Conservation (phyloP, 2,329 filamentous ascomycete species). For the Pleochaeta shiraiana region DNA sequence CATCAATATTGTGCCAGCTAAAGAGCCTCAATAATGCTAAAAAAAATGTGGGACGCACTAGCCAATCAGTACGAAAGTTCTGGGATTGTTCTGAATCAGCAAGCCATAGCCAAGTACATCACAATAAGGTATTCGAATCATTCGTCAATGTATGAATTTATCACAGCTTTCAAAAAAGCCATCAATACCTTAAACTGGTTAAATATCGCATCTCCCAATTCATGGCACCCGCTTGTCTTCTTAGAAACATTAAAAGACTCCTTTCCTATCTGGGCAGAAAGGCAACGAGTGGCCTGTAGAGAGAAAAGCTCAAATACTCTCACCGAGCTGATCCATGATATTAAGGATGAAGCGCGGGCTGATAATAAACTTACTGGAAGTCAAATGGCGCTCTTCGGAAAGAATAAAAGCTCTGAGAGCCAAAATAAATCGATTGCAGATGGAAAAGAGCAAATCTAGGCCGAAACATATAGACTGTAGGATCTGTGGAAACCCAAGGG, state of each 20-base stretch:
- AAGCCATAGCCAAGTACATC: background rate
- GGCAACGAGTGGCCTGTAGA: background rate
- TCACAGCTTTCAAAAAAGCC: background rate
- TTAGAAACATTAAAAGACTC: background rate
- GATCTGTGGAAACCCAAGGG: background rate
- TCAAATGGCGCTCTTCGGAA: background rate
- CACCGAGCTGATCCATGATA: background rate
- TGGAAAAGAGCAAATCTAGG: background rate
- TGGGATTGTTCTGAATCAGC: too few species aligned
- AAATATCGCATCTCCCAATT: background rate
- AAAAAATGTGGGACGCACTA: background rate
- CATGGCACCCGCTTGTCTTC: background rate
- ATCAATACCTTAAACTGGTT: background rate
- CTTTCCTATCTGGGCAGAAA: background rate
- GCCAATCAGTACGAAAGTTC: background rate
- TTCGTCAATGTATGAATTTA: background rate
- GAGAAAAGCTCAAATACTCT: background rate
- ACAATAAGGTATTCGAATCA: background rate
- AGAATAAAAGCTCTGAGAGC: background rate
- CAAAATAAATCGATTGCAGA: background rate
- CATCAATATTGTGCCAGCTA: background rate
- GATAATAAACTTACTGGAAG: background rate
- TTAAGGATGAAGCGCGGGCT: background rate
- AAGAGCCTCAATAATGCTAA: background rate
- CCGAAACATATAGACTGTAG: background rate